phyloP scores from a whole-genome alignment of 2,329 filamentous ascomycete species.

The Aureobasidium zeae region DNA sequence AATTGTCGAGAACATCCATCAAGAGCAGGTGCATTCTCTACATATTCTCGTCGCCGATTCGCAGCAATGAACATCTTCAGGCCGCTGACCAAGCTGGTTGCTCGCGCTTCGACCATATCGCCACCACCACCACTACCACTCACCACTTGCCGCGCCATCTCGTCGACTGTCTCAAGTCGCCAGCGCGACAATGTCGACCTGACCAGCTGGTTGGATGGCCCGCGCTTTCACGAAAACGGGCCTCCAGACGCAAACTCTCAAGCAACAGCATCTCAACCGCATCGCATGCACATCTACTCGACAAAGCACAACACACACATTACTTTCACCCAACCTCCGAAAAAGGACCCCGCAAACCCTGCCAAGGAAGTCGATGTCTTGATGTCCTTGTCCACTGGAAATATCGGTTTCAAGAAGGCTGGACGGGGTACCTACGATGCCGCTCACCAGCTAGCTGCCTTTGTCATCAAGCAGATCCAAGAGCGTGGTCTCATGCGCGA shows the following conservation, averaged over 20 bases:
- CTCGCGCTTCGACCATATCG: neutral
- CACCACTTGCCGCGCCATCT: conserved; percentile 2
- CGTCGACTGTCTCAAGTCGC: neutral
- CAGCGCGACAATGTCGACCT: neutral
- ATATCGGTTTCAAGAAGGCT: conserved; percentile 83
- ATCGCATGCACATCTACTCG: conserved; percentile 78
- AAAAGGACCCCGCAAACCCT: conserved; percentile 38
- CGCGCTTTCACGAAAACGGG: neutral
- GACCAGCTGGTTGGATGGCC: neutral
- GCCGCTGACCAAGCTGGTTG: conserved; percentile 4
- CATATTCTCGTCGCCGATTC: neutral
- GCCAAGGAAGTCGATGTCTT: conserved; percentile 52
- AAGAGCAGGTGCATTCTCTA: no score
- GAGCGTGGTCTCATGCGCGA: conserved; percentile 68
- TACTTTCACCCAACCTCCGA: conserved; percentile 66
- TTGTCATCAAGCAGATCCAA: conserved; percentile 73
- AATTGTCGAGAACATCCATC: no score
- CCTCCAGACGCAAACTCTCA: neutral
- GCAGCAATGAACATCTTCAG: conserved; percentile 10
- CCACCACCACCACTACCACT: neutral
- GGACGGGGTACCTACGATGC: conserved; percentile 78
- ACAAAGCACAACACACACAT: conserved; percentile 95
- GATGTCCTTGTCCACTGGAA: conserved; percentile 70
- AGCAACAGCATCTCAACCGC: conserved; percentile 38
- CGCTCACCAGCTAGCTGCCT: conserved; percentile 79